Evolutionary conservation across 352 stramenopile species (phyloP), one percentile per base, ranked within the genome.

Genomic region (Globisporangium parvum): DNA sequence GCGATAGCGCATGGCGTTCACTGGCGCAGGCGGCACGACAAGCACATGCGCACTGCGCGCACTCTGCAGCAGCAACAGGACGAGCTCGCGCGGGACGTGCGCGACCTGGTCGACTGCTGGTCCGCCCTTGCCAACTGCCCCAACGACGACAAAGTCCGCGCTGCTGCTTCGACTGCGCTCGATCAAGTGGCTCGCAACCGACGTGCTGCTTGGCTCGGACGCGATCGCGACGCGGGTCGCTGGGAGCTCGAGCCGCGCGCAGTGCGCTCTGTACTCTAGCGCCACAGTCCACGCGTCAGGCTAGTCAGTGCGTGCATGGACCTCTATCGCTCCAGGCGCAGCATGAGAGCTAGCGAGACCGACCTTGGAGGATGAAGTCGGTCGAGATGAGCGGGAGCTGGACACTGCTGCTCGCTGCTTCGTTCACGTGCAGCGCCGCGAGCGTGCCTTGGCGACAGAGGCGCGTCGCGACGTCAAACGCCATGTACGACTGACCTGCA

Each of bases 281-380:
- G 20, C 23, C 6, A 0, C 9, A 47, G n/a, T 5, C 26, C n/a
- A 10, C n/a, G 0, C 11, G 12, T 51, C 3, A 20, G 18, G 8
- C 18, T 45, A n/a, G 6, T 31, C 40, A 52, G 21, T n/a, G 44
- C 39, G 18, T 12, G 18, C 17, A 47, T 53, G 3, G 51, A 26
- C 35, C 18, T 2, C 2, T 8, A 53, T 41, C 18, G 3, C 23
- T 37, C 11, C 18, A n/a, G 26, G 9, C 4, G n/a, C 20, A 31
- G 23, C 2, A 4, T n/a, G 14, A 33, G 3, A 52, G 26, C 12
- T 15, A 17, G 26, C 1, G 17, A 47, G 14, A 18, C 10, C 2
- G 21, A 86, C 73, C 77, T 63, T 82, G 55, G 40, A 69, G 47
- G 41, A 88, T 81, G 44, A 88, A 87, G 49, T 82, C 70, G 33